Evolutionary conservation across 2,329 filamentous ascomycete species (phyloP).

Genomic region (Thielaviopsis cerberus): DNA sequence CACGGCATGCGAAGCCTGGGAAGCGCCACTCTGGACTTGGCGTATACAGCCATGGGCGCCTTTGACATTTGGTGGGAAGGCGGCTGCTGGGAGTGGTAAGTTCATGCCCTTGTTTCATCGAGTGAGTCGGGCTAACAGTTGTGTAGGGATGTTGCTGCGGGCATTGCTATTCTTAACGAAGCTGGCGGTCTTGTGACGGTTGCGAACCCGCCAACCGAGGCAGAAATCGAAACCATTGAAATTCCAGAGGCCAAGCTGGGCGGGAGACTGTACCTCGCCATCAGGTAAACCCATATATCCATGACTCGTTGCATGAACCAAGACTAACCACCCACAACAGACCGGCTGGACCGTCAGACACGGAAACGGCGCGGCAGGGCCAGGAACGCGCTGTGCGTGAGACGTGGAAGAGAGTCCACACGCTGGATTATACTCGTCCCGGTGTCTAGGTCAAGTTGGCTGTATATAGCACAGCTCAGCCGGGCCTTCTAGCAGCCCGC

Average conservation of each 20-base stretch:
- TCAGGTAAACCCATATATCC: conserved; percentile 28
- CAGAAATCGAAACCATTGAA: conserved; percentile 25
- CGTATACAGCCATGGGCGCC: conserved; percentile 55
- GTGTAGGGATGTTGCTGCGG: conserved; percentile 54
- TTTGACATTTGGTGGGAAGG: conserved; percentile 76
- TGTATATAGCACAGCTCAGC: background rate
- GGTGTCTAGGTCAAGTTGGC: background rate
- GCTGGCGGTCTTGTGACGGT: conserved; percentile 58
- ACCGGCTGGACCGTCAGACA: conserved; percentile 41
- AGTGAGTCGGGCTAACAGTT: background rate
- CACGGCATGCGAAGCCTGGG: conserved; percentile 57
- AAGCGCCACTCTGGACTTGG: conserved; percentile 55
- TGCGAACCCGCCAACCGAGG: conserved; percentile 48
- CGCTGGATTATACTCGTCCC: conserved; percentile 42
- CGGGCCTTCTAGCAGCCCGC: too few relatives aligned
- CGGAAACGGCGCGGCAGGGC: conserved; percentile 44
- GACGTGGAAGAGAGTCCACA: conserved; percentile 50
- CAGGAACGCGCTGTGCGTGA: conserved; percentile 55
- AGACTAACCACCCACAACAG: conserved; percentile 20
- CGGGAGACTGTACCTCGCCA: conserved; percentile 51
- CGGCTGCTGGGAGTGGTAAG: conserved; percentile 61
- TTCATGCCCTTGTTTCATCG: conserved; percentile 4
- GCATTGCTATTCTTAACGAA: conserved; percentile 53
- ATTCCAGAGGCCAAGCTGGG: conserved; percentile 45
- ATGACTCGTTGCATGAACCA: background rate